Evolutionary conservation across 2,329 filamentous ascomycete genomes (phyloP).

Genomic region (Fusarium austroafricanum): DNA sequence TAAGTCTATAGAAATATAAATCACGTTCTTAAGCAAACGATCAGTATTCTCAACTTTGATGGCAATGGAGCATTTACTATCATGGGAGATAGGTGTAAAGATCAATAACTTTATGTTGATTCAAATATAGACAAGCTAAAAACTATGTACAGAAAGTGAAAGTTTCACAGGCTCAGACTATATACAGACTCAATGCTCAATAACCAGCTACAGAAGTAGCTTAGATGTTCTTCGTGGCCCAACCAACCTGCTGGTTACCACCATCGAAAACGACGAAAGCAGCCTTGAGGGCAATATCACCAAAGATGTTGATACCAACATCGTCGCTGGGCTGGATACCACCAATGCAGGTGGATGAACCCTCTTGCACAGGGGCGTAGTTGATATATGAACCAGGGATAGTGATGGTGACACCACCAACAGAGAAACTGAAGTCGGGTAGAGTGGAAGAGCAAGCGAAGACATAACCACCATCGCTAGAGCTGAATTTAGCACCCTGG

Average conservation of each 20-base stretch:
- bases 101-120: too few species aligned
- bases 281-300: slow-evolving; percentile 71
- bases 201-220: not conserved
- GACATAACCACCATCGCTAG: slow-evolving; percentile 56
- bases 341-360: slow-evolving; percentile 71
- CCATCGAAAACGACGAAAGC: slow-evolving; percentile 69
- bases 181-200: not conserved
- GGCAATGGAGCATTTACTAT: too few species aligned
- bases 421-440: slow-evolving; percentile 65
- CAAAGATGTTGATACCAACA: slow-evolving; percentile 67
- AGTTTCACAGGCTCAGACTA: not conserved
- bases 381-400: slow-evolving; percentile 67
- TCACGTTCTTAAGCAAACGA: too few species aligned
- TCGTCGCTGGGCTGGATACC: slow-evolving; percentile 69
- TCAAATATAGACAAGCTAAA: not conserved
- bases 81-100: too few species aligned
- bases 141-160: slow-evolving; percentile 1
- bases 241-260: slow-evolving; percentile 39
- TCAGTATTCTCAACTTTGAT: too few species aligned
- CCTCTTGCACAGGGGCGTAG: slow-evolving; percentile 58
- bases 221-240: slow-evolving; percentile 33
- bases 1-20: too few species aligned
- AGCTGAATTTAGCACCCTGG: slow-evolving; percentile 55
- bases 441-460: slow-evolving; percentile 60
- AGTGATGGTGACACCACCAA: slow-evolving; percentile 68